A percentile compares a stretch with the other conserved stretches of the same genome.
Conservation (phyloP, 2,329 filamentous ascomycete genomes). For the Fusarium albidum region DNA sequence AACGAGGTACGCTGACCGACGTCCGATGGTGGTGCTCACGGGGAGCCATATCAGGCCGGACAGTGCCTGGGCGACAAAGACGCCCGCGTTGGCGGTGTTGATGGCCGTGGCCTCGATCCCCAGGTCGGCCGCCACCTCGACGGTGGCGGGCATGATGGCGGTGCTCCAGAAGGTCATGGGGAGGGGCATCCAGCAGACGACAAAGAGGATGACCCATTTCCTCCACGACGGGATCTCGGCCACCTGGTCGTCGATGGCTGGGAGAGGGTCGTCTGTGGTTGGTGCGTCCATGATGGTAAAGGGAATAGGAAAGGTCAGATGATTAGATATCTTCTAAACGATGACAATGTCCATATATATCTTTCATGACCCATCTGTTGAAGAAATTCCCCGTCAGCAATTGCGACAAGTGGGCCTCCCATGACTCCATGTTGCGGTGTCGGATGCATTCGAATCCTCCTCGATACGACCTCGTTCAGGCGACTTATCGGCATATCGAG, state of each 20-base stretch:
- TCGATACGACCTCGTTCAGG: not conserved
- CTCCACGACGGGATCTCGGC: conserved; percentile 33
- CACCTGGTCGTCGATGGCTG: conserved; percentile 34
- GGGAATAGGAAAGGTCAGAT: no score
- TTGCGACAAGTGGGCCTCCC: conserved; percentile 6
- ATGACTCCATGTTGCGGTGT: conserved; percentile 25
- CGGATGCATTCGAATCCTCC: conserved; percentile 5
- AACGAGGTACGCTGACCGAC: conserved; percentile 36
- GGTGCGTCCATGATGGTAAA: no score
- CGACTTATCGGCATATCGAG: conserved; percentile 2
- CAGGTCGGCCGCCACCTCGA: conserved; percentile 30
- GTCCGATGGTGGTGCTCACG: conserved; percentile 36
- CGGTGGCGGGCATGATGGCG: conserved; percentile 36
- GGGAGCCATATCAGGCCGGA: conserved; percentile 39
- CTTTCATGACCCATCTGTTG: not conserved
- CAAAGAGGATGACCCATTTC: conserved; percentile 41
- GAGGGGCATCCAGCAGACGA: conserved; percentile 41
- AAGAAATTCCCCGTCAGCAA: not conserved
- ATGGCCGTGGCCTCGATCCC: conserved; percentile 23
- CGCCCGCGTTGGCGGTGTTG: conserved; percentile 36
- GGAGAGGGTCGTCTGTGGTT: no score
- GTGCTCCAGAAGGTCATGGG: conserved; percentile 42
- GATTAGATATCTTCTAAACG: no score
- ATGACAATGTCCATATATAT: not conserved
- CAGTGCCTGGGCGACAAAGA: conserved; percentile 36